Evolutionary conservation across 192 early-diverging fungal species (phyloP), one percentile per base, ranked within the genome.

Genomic region (Kappamyces sp.): DNA sequence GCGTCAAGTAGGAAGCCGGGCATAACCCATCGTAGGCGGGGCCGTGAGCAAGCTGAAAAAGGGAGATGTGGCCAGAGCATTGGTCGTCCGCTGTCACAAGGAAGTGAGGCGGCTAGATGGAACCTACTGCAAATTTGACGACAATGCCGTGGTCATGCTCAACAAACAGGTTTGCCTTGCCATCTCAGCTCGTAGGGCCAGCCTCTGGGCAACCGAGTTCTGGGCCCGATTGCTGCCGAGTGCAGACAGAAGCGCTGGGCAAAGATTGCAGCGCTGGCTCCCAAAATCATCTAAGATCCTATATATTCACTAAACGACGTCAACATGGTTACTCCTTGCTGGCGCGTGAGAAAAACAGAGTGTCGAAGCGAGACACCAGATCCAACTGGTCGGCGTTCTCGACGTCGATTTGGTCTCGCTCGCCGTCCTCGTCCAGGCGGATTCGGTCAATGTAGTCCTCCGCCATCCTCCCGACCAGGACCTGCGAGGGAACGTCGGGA

Each of bases 121-220:
- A 51, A 86, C 87, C 49, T 90, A 87, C 54, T 83, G 94, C 49
- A 82, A 86, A 37, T 98, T 98, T 64, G 95, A 98, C 62, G 95
- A 98, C 68, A 98, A 98, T 67, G 95, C 95, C 10, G 90, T 87
- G 60, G 87, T 98, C 60, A 80, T 98, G 63, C 79, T 98, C 58
- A 95, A 92, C 73, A 90, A 94, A 70, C 84, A 90, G 72, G 23
- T 23, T 23, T 23, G 23, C 23, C 23, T 23, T 23, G 23, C 23
- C 23, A 23, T 23, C 23, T 23, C 23, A 23, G 23, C 23, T 23
- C 23, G 23, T 23, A 23, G 23, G 86, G 86, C 42, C 92, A 95
- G 67, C 95, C 95, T 46, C 74, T 98, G 39, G 95, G 93, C 37
- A 96, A 89, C 62, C 82, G 95, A 64, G 86, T 98, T 32, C 68